These are phyloP conservation scores for Camellia lanceoleosa DNA, from an alignment of 148 eudicot genomes.

Conservation along the genomic window DNA sequence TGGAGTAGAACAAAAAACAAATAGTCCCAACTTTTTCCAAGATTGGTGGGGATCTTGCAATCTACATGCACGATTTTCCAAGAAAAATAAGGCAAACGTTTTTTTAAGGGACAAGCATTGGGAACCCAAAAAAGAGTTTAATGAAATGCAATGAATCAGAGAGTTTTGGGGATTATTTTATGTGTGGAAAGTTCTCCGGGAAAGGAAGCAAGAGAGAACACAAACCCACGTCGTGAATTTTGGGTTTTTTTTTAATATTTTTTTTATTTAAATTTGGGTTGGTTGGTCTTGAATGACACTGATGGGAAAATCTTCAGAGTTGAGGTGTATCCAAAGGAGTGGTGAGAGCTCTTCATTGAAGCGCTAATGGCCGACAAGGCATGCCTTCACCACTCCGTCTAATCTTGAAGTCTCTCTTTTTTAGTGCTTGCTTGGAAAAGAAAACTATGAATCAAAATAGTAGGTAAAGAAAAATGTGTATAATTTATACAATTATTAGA, in stretches of 20 bases:
- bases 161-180: neutral
- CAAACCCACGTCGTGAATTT: slow-evolving; percentile 4
- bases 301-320: slow-evolving; percentile 9
- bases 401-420: slow-evolving; percentile 11
- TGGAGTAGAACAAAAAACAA: slow-evolving; percentile 15
- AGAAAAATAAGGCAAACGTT: slow-evolving; percentile 17
- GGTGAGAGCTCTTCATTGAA: slow-evolving; percentile 24
- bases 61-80: slow-evolving; percentile 28
- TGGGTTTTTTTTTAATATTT: neutral
- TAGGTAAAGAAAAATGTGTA: too few species aligned
- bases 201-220: neutral
- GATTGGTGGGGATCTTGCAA: slow-evolving; percentile 25
- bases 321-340: slow-evolving; percentile 16
- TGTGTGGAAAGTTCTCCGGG: neutral
- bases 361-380: slow-evolving; percentile 78
- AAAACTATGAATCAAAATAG: neutral
- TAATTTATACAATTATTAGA: too few species aligned
- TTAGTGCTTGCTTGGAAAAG: slow-evolving; percentile 28
- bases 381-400: slow-evolving; percentile 44
- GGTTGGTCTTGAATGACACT: slow-evolving; percentile 4
- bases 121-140: slow-evolving; percentile 13
- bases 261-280: neutral
- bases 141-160: slow-evolving; percentile 29
- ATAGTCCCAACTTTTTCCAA: slow-evolving; percentile 22
- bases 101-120: slow-evolving; percentile 11